Conservation (phyloP, 441 rosid species). For the Erodium moschatum region DNA sequence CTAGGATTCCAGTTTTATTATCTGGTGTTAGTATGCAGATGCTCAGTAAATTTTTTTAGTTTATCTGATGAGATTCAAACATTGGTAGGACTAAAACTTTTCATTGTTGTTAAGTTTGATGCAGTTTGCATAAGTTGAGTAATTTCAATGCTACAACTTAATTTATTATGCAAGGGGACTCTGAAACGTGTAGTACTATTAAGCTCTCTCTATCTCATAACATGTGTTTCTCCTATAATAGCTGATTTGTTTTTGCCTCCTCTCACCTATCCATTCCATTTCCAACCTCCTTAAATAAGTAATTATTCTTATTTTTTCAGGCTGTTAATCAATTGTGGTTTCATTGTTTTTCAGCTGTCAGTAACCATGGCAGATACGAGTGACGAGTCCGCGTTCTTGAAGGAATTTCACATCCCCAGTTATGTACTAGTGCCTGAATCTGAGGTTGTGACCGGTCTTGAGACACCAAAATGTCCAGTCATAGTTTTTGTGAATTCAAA, state of each 20-base stretch:
- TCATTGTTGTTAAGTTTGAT: neutral
- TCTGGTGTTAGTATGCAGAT: neutral
- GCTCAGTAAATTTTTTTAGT: neutral
- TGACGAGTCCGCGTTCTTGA: conserved; percentile 6
- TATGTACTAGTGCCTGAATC: conserved; percentile 32
- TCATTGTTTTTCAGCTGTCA: neutral
- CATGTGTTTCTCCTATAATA: neutral
- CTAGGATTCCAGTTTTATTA: neutral
- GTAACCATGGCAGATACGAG: neutral
- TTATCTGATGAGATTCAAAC: neutral
- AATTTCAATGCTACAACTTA: neutral
- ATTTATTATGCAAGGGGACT: neutral
- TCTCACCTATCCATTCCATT: neutral
- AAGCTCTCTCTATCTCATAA: neutral
- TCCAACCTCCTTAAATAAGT: neutral
- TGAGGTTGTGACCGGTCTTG: conserved; percentile 11
- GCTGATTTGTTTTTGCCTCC: neutral
- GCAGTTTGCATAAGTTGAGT: neutral
- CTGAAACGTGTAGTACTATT: neutral
- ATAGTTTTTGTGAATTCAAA: conserved; percentile 38
- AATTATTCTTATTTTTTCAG: neutral
- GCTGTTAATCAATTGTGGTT: neutral
- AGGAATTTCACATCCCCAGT: conserved; percentile 31
- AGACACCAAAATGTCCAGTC: conserved; percentile 36
- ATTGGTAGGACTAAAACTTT: neutral